phyloP scores from a whole-genome alignment of 2,329 filamentous ascomycete species.

The Lecanicillium sp. region DNA sequence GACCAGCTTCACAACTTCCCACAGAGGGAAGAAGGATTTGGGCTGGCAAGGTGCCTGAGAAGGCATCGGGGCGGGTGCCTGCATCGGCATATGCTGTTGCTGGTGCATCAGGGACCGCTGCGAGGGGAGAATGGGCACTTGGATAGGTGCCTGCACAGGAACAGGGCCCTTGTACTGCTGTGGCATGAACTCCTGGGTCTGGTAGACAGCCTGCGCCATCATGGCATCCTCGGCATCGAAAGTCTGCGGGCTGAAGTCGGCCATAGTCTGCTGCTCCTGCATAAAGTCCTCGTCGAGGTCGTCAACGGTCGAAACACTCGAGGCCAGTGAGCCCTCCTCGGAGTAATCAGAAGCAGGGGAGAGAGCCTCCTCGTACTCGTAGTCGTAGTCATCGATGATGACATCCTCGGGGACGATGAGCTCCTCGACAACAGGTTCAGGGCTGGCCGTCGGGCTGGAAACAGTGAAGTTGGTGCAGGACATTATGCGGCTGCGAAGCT shows the following conservation, averaged over 20 bases:
- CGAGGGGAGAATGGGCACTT: constrained; percentile 14
- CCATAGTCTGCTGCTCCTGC: constrained; percentile 35
- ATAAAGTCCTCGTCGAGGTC: constrained; percentile 45
- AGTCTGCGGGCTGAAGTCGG: constrained; percentile 37
- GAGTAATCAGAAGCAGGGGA: constrained; percentile 47
- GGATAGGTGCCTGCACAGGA: constrained; percentile 19
- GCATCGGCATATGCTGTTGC: constrained; percentile 23
- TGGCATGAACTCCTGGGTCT: constrained; percentile 39
- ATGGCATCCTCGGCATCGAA: constrained; percentile 43
- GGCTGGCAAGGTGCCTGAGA: constrained; percentile 34
- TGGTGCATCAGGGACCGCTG: constrained; percentile 26
- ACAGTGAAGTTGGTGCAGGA: constrained; percentile 69
- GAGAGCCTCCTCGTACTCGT: constrained; percentile 37
- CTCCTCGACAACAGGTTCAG: constrained; percentile 34
- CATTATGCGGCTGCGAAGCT: constrained; percentile 71
- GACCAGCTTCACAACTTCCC: constrained; percentile 49
- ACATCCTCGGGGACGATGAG: constrained; percentile 45
- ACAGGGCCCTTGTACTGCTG: constrained; percentile 40
- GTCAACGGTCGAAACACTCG: constrained; percentile 47
- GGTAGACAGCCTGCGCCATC: constrained; percentile 32
- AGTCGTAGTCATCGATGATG: constrained; percentile 37
- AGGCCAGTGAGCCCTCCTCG: constrained; percentile 50
- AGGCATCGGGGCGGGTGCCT: constrained; percentile 33
- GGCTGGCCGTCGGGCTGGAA: constrained; percentile 37
- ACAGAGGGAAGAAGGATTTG: constrained; percentile 45